Evolutionary conservation across 1,284 basidiomycete species (phyloP).

Genomic region (Austroboletus novae-zelandiae): DNA sequence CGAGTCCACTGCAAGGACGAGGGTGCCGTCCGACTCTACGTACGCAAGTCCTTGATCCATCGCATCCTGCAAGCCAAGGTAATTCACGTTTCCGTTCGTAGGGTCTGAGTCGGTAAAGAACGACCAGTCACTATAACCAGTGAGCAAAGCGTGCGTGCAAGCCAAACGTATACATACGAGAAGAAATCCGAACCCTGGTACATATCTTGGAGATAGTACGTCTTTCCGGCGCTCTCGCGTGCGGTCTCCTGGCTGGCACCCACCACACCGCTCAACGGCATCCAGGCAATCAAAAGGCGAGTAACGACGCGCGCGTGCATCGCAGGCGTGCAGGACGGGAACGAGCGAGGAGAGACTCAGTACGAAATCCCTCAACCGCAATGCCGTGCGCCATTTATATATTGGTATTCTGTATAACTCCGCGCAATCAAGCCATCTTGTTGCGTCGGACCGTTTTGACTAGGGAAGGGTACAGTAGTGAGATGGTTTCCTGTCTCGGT

Average conservation of each 20-base stretch:
- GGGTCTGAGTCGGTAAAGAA: slow-evolving; percentile 61
- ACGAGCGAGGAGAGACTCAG: not conserved
- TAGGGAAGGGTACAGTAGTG: not conserved
- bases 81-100: slow-evolving; percentile 64
- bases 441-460: not conserved
- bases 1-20: slow-evolving; percentile 61
- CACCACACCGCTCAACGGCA: slow-evolving; percentile 1
- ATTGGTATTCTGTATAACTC: not conserved
- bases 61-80: slow-evolving; percentile 46
- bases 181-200: slow-evolving; percentile 23
- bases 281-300: slow-evolving; percentile 1
- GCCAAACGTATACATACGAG: slow-evolving; percentile 12
- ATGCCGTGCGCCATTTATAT: slow-evolving; percentile 11
- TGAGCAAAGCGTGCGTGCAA: not conserved
- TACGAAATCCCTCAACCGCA: not conserved
- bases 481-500: not conserved
- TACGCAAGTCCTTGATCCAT: slow-evolving; percentile 50
- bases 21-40: slow-evolving; percentile 44
- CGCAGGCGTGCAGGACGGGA: not conserved
- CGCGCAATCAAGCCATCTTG: not conserved
- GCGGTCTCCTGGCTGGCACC: not conserved
- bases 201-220: slow-evolving; percentile 14
- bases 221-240: not conserved
- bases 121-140: slow-evolving; percentile 47
- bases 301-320: slow-evolving; percentile 6